Evolutionary conservation across 1,139 yeast genomes (phyloP).

Genomic region (Hemisphaericaspora subhashii): DNA sequence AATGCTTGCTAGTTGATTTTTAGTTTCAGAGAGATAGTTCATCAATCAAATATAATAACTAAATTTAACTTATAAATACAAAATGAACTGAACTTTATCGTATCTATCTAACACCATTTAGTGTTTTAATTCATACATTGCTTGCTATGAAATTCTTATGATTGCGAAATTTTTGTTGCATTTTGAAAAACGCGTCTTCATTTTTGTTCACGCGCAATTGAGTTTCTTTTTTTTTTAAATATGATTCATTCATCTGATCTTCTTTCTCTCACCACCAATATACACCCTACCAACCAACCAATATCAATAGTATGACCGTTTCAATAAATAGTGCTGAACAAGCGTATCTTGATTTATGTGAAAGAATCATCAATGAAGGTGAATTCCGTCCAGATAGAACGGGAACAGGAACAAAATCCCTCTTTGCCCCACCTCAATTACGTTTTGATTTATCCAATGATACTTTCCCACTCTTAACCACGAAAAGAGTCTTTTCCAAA

Average conservation of each 20-base stretch:
- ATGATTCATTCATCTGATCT: not conserved
- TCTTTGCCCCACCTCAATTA: conserved; percentile 95
- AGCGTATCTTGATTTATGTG: conserved; percentile 82
- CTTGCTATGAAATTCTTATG: not conserved
- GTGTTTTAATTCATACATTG: not conserved
- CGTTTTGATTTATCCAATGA: conserved; percentile 76
- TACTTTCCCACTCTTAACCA: conserved; percentile 82
- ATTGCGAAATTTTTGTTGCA: not conserved
- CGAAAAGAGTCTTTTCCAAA: conserved; percentile 86
- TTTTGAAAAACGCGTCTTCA: conserved; percentile 1
- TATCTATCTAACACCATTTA: too few species aligned
- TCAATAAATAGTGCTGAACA: conserved; percentile 59
- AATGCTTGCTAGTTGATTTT: conserved; percentile 3
- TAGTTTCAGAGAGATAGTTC: too few species aligned
- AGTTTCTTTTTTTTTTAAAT: too few species aligned
- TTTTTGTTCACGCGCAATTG: not conserved
- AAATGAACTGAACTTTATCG: too few species aligned
- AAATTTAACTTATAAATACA: too few species aligned
- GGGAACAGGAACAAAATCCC: conserved; percentile 89
- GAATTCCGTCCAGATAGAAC: conserved; percentile 94
- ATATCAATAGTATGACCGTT: conserved; percentile 24
- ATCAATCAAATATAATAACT: too few species aligned
- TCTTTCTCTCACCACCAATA: not conserved
- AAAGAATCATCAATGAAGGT: conserved; percentile 74
- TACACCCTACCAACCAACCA: not conserved